A percentile compares a stretch with the other conserved stretches of the same genome.
phyloP scores from a whole-genome alignment of 192 early-diverging fungal genomes.

The Coemansia sp. region DNA sequence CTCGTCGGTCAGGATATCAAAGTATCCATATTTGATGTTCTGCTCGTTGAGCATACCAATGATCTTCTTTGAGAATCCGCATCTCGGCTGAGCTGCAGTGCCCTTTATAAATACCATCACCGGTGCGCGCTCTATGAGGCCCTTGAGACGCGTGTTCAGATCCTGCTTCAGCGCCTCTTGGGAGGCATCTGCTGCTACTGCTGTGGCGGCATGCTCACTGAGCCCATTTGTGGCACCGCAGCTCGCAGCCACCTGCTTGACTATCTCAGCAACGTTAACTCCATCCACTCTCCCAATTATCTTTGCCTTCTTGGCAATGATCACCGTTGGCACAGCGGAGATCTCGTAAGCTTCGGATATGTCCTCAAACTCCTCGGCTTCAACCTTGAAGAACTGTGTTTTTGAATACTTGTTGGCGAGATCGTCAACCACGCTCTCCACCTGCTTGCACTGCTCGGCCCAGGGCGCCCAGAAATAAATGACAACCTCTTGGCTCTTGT shows the following conservation, averaged over 20 bases:
- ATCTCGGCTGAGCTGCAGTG: conserved; percentile 85
- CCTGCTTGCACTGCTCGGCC: conserved; percentile 87
- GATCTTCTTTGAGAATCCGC: conserved; percentile 87
- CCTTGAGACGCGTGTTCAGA: conserved; percentile 71
- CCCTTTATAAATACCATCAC: conserved; percentile 99
- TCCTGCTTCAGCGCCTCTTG: conserved; percentile 66
- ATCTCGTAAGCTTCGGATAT: conserved; percentile 89
- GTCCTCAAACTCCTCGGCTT: conserved; percentile 90
- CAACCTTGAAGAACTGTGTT: conserved; percentile 80
- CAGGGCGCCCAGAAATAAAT: conserved; percentile 94
- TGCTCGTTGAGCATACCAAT: conserved; percentile 77
- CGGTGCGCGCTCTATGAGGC: conserved; percentile 64
- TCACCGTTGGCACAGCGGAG: conserved; percentile 86
- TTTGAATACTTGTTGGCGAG: conserved; percentile 75
- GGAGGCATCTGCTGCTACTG: conserved; percentile 21
- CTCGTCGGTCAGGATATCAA: conserved; percentile 92
- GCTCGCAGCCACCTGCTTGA: conserved; percentile 60
- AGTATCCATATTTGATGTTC: conserved; percentile 59
- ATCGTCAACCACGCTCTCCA: conserved; percentile 90
- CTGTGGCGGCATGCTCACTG: conserved; percentile 30
- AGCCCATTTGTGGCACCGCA: conserved; percentile 25
- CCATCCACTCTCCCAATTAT: conserved; percentile 82
- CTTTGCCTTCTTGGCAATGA: conserved; percentile 73
- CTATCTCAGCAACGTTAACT: conserved; percentile 81
- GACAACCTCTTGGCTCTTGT: conserved; percentile 45